Base-by-base conservation (phyloP, 208 protist species). In the Leishmania martiniquensis region DNA sequence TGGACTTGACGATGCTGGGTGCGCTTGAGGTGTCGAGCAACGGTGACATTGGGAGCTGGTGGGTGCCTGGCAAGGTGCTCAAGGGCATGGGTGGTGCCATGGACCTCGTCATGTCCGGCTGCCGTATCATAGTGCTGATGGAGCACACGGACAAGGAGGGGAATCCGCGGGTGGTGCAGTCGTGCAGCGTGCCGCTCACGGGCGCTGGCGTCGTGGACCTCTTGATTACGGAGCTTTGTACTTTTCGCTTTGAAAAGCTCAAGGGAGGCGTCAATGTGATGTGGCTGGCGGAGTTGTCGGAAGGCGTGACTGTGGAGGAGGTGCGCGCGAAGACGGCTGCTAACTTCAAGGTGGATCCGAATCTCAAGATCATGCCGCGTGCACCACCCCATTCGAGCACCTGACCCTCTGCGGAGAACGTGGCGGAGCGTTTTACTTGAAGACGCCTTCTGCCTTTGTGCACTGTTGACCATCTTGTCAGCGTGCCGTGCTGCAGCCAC, bases 1-100 rank as follows among this genome's bases (percentile, higher is more conserved):
- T 98, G 37, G 89, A 98, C 72, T 54, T 98, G 20, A 98, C 97
- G 51, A 96, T 99, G 70, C 79, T 99, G 4, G 97, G 97, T 25
- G 97, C 89, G 59, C 87, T 99, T 74, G 83, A 99, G 80, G 95
- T 99, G 0, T 81, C 91, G 3, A 22, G 55, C 1, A 90, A 72
- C 57, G 98, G 97, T 44, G 98, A 99, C 80, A 83, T 99, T 4
- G 98, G 97, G 57, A 99, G 98, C 82, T 99, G 97, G 96, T 93
- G 97, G n/a, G 96, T 99, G 55, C 97, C 97, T 7, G 92, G 92
- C 20, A 98, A 98, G 75, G 86, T 98, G 84, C 90, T 99, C 39
- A 98, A 97, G 80, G 97, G 97, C 63, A 98, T 98, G 93, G 97
- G 96, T 72, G 97, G 97, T 42, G 97, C 94, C 29, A 98, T 98